phyloP scores from a whole-genome alignment of 768 basidiomycete genomes.

The Phlebiopsis gigantea region DNA sequence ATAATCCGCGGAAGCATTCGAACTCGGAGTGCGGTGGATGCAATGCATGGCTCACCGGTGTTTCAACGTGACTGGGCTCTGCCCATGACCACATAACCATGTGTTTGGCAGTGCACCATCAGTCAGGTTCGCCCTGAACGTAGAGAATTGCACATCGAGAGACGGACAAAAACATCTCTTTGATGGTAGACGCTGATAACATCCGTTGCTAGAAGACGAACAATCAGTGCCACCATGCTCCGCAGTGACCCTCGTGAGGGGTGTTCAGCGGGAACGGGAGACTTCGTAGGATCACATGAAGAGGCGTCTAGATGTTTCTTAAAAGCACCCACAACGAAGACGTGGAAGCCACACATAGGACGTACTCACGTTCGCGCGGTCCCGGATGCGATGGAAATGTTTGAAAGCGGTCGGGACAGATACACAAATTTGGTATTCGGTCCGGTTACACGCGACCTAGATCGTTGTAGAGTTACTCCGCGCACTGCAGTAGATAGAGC shows the following conservation, averaged over 20 bases:
- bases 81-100: not conserved
- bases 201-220: not conserved
- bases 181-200: not conserved
- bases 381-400: not conserved
- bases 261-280: not conserved
- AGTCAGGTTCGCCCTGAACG: not conserved
- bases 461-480: not conserved
- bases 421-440: not conserved
- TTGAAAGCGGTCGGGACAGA: not conserved
- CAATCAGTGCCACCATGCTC: not conserved
- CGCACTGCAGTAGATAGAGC: not conserved
- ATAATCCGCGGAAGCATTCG: not conserved
- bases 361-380: not conserved
- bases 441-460: not conserved
- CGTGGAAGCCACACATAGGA: not conserved
- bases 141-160: not conserved
- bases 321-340: not conserved
- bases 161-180: not conserved
- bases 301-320: not conserved
- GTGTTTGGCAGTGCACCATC: not conserved
- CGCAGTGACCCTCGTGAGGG: not conserved
- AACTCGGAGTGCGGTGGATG: not conserved
- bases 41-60: not conserved
- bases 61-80: not conserved
- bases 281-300: not conserved